Conservation (phyloP, 1,284 basidiomycete genomes). For the Apiotrichum akiyoshidainum region DNA sequence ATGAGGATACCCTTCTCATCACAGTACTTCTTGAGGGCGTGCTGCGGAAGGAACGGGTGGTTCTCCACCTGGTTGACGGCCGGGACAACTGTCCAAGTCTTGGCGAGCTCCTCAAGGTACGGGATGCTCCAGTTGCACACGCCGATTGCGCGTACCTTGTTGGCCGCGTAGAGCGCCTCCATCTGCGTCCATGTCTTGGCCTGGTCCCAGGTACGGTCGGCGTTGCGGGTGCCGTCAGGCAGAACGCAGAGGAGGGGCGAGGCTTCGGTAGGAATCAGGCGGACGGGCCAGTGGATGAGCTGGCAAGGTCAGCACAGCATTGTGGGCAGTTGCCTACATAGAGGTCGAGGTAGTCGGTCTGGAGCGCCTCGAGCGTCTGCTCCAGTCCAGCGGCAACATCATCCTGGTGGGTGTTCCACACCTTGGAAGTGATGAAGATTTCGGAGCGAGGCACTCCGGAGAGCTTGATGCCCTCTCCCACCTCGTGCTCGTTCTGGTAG, state of each 20-base stretch:
- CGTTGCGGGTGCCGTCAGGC: conserved; percentile 65
- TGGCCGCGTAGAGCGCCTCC: conserved; percentile 64
- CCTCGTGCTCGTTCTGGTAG: conserved; percentile 72
- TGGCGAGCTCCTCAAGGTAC: conserved; percentile 56
- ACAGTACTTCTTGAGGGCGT: conserved; percentile 66
- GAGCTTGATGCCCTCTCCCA: conserved; percentile 64
- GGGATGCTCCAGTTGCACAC: conserved; percentile 35
- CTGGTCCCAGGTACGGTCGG: conserved; percentile 64
- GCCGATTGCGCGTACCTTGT: conserved; percentile 77
- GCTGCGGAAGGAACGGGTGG: conserved; percentile 67
- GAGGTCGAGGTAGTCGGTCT: conserved; percentile 70
- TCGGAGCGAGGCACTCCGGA: conserved; percentile 74
- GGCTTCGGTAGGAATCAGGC: conserved; percentile 58
- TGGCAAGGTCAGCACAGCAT: conserved; percentile 31
- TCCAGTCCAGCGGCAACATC: conserved; percentile 63
- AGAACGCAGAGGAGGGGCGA: conserved; percentile 66
- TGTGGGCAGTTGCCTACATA: conserved; percentile 52
- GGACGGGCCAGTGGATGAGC: conserved; percentile 78
- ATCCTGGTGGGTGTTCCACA: conserved; percentile 55
- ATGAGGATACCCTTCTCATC: conserved; percentile 67
- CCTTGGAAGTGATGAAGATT: conserved; percentile 74
- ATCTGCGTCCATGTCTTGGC: conserved; percentile 77
- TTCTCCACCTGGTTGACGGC: conserved; percentile 67
- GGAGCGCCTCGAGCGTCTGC: conserved; percentile 67
- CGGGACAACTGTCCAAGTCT: conserved; percentile 61